Conservation (phyloP, 2,329 filamentous ascomycete species). For the Epichloe brachyelytri region DNA sequence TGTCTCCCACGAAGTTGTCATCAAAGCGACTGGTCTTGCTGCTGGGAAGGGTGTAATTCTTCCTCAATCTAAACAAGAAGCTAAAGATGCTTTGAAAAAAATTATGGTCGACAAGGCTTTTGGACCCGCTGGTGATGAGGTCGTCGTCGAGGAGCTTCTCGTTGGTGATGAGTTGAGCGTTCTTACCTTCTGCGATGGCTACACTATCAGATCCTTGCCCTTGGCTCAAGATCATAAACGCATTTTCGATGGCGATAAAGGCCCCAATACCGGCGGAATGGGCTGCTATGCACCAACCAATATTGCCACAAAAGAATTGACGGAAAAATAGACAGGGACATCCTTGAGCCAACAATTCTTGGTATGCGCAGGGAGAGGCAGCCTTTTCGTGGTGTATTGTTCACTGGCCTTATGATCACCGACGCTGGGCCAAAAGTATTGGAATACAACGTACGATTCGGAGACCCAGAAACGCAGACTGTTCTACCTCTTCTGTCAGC, state of each 20-base stretch:
- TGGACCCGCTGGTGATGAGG: constrained; percentile 72
- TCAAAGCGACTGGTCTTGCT: constrained; percentile 87
- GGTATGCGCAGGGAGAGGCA: constrained; percentile 75
- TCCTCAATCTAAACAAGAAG: constrained; percentile 69
- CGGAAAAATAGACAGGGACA: constrained; percentile 65
- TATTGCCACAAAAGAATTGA: constrained; percentile 60
- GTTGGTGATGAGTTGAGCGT: constrained; percentile 87
- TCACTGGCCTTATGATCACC: constrained; percentile 91
- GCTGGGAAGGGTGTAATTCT: constrained; percentile 95
- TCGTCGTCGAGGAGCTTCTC: constrained; percentile 91
- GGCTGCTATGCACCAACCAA: constrained; percentile 91
- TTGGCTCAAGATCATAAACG: constrained; percentile 96
- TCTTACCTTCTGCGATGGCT: constrained; percentile 82
- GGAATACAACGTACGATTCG: constrained; percentile 89
- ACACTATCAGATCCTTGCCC: constrained; percentile 69
- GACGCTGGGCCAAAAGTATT: constrained; percentile 66
- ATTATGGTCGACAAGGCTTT: constrained; percentile 89
- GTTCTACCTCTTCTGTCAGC: constrained; percentile 63
- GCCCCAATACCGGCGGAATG: constrained; percentile 95
- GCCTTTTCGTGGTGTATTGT: constrained; percentile 62
- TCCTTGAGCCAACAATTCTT: constrained; percentile 80
- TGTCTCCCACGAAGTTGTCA: constrained; percentile 63
- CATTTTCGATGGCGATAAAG: constrained; percentile 77
- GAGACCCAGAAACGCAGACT: constrained; percentile 84
- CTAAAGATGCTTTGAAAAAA: constrained; percentile 64